Evolutionary conservation across 225 moss, liverwort and hornwort species (phyloP).

Genomic region (Sphagnum tenellum): DNA sequence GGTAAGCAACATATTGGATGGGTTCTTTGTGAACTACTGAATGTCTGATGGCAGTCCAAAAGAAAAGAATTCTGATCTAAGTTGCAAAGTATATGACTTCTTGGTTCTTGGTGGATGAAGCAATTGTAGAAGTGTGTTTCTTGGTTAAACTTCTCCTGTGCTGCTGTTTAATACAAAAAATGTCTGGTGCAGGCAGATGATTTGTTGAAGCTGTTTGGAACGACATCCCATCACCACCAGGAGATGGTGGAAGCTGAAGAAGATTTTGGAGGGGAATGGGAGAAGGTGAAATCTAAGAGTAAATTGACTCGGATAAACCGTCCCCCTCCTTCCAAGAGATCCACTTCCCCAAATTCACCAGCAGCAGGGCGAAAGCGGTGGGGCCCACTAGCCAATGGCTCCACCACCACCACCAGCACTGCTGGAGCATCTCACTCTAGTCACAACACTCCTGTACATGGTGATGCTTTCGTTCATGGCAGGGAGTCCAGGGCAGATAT

Average conservation of each 20-base stretch:
- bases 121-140: too few species aligned
- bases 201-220: slow-evolving; percentile 77
- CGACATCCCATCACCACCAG: slow-evolving; percentile 26
- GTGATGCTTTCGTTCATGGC: slow-evolving; percentile 55
- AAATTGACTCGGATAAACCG: slow-evolving; percentile 64
- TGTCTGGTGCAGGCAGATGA: slow-evolving; percentile 54
- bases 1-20: slow-evolving; percentile 23
- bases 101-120: too few species aligned
- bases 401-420: slow-evolving; percentile 39
- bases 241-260: slow-evolving; percentile 51
- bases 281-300: slow-evolving; percentile 86
- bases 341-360: slow-evolving; percentile 56
- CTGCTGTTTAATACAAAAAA: too few species aligned
- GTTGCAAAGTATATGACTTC: too few species aligned
- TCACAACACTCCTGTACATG: slow-evolving; percentile 40
- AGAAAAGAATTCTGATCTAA: too few species aligned
- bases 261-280: slow-evolving; percentile 87
- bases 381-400: slow-evolving; percentile 39
- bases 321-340: slow-evolving; percentile 47
- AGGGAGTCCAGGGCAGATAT: slow-evolving; percentile 62
- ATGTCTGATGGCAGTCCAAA: too few species aligned
- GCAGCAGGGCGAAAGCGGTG: slow-evolving; percentile 41
- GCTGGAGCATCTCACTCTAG: slow-evolving; percentile 32
- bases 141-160: too few species aligned
- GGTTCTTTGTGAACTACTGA: too few species aligned